phyloP scores from a whole-genome alignment of 2,329 filamentous ascomycete genomes.

The Lachnellula arida region DNA sequence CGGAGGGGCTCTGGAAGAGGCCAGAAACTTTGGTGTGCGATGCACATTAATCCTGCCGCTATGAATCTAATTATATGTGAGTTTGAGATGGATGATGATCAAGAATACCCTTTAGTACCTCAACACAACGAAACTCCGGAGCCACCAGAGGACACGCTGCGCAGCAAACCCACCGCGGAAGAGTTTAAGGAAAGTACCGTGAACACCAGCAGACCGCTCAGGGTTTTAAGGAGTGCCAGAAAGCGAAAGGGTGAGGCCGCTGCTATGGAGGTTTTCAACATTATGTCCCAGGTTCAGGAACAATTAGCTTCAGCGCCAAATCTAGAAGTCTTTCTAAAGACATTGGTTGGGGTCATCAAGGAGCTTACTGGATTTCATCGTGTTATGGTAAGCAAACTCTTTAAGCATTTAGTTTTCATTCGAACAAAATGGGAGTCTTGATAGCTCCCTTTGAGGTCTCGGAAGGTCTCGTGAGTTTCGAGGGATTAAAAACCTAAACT shows the following conservation, averaged over 20 bases:
- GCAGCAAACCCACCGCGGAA: slow-evolving; percentile 66
- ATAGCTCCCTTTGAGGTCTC: no score
- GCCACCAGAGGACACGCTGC: slow-evolving; percentile 67
- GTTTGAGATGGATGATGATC: slow-evolving; percentile 80
- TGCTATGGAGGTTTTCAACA: slow-evolving; percentile 86
- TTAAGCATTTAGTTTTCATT: no score
- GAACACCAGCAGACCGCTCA: slow-evolving; percentile 69
- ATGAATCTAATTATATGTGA: slow-evolving; percentile 77
- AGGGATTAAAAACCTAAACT: no score
- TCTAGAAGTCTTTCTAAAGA: slow-evolving; percentile 71
- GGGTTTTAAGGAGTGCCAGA: slow-evolving; percentile 69
- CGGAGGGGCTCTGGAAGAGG: slow-evolving; percentile 40
- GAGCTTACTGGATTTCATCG: slow-evolving; percentile 88
- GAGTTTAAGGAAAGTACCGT: slow-evolving; percentile 73
- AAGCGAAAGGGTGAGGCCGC: slow-evolving; percentile 73
- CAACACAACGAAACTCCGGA: slow-evolving; percentile 55
- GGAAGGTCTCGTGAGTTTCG: no score
- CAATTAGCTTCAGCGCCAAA: slow-evolving; percentile 70
- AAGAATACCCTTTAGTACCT: slow-evolving; percentile 61
- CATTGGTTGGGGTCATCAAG: slow-evolving; percentile 79
- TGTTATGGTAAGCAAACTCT: slow-evolving; percentile 54
- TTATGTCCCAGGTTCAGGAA: slow-evolving; percentile 88
- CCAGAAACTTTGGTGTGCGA: slow-evolving; percentile 79
- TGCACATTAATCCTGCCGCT: slow-evolving; percentile 68
- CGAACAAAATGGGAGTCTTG: no score